Percentiles rank a stretch among this genome's conserved stretches.
Evolutionary conservation across 192 early-diverging fungal species (phyloP).

Genomic region (Linnemannia hyalina): DNA sequence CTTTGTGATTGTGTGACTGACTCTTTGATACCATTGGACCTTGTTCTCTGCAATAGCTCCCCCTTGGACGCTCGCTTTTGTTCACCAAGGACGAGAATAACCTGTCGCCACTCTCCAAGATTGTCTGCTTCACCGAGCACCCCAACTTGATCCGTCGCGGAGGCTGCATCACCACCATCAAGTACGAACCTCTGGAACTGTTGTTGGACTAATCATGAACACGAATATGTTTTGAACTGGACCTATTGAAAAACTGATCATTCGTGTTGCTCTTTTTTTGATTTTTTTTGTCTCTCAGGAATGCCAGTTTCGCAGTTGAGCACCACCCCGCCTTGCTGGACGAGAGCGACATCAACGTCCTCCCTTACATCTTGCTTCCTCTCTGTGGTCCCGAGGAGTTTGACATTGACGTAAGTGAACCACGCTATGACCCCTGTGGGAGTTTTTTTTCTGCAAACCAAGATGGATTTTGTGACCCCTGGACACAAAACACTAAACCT

Average conservation of each 20-base stretch:
- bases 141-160: conserved; percentile 87
- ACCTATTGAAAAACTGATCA: conserved; percentile 2
- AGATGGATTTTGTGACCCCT: not conserved
- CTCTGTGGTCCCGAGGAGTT: conserved; percentile 94
- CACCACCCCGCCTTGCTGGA: conserved; percentile 77
- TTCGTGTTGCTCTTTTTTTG: not conserved
- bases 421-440: conserved; percentile 13
- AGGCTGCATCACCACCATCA: conserved; percentile 88
- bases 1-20: not conserved
- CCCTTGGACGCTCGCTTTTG: conserved; percentile 78
- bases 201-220: not conserved
- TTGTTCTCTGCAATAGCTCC: conserved; percentile 50
- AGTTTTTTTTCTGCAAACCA: not conserved
- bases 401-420: conserved; percentile 77
- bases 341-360: conserved; percentile 79
- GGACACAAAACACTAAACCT: conserved; percentile 5
- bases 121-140: conserved; percentile 90
- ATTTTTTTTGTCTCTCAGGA: conserved; percentile 54
- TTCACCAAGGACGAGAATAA: conserved; percentile 76
- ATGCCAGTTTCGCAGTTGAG: conserved; percentile 84
- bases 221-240: not conserved
- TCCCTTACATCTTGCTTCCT: conserved; percentile 91
- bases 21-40: not conserved
- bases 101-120: conserved; percentile 82
- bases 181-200: conserved; percentile 64